Evolutionary conservation across 805 yeast genomes (phyloP).

Genomic region (Phaffomyces antillensis): DNA sequence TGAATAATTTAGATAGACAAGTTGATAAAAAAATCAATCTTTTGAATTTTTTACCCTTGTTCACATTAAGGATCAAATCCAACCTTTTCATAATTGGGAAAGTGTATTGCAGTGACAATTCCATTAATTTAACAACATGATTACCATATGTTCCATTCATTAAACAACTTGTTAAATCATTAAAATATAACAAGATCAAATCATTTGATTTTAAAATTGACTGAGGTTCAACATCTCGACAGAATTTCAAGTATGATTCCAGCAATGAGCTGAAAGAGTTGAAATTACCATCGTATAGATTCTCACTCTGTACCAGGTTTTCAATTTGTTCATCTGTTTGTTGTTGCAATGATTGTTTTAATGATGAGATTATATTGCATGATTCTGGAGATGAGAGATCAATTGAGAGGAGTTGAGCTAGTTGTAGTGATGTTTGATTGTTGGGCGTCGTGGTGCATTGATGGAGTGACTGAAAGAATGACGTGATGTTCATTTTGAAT

Average conservation of each 20-base stretch:
- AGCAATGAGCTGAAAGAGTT: constrained; percentile 39
- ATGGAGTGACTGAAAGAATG: no score
- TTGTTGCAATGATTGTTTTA: constrained; percentile 20
- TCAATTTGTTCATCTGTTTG: constrained; percentile 3
- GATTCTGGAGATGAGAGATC: constrained; percentile 7
- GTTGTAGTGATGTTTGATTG: not conserved
- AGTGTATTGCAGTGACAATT: constrained; percentile 32
- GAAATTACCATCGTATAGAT: constrained; percentile 30
- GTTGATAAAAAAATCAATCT: constrained; percentile 22
- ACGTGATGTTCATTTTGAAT: not conserved
- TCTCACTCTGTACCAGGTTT: constrained; percentile 20
- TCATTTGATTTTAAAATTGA: constrained; percentile 50
- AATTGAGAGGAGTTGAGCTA: constrained; percentile 10
- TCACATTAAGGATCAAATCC: constrained; percentile 35
- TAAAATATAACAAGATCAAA: constrained; percentile 38
- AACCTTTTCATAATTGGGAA: constrained; percentile 39
- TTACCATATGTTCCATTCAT: constrained; percentile 35
- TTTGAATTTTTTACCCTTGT: constrained; percentile 37
- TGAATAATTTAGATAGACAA: constrained; percentile 20
- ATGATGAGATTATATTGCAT: constrained; percentile 3
- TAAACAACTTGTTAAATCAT: constrained; percentile 42
- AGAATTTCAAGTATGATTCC: constrained; percentile 34
- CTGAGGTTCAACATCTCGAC: constrained; percentile 50
- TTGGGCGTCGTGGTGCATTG: not conserved
- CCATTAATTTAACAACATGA: constrained; percentile 29